phyloP scores from a whole-genome alignment of 768 basidiomycete species.

The Cubamyces sp. region DNA sequence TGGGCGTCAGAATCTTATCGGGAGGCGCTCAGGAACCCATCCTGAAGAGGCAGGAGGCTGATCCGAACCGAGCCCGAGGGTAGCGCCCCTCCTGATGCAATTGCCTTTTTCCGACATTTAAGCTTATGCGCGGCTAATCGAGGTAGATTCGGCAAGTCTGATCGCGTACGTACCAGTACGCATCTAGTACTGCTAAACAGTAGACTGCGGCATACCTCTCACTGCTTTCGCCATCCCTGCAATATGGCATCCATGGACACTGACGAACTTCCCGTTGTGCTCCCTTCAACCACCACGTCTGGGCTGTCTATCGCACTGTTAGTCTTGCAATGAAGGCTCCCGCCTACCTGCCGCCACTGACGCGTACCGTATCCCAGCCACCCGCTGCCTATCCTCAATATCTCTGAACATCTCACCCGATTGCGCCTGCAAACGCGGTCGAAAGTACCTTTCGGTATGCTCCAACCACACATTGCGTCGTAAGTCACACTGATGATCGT shows the following conservation, averaged over 20 bases:
- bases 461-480: background rate
- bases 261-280: conserved; percentile 75
- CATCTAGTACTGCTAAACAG: too few species aligned
- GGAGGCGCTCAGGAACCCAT: too few species aligned
- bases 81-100: too few species aligned
- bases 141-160: too few species aligned
- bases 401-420: conserved; percentile 94
- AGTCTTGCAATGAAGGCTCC: conserved; percentile 33
- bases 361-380: conserved; percentile 58
- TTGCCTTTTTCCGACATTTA: too few species aligned
- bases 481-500: background rate
- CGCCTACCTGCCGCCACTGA: conserved; percentile 28
- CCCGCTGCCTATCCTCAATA: conserved; percentile 93
- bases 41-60: too few species aligned
- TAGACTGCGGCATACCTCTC: background rate
- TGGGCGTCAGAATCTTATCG: too few species aligned
- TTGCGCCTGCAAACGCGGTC: conserved; percentile 72
- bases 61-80: too few species aligned
- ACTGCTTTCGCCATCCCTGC: background rate
- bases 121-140: too few species aligned
- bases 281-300: conserved; percentile 71
- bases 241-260: conserved; percentile 72
- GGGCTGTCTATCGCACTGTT: conserved; percentile 78
- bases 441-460: conserved; percentile 66
- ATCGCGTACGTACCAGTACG: too few species aligned